Evolutionary conservation across 2,329 filamentous ascomycete genomes (phyloP).

Genomic region (Parastagonospora nodorum): DNA sequence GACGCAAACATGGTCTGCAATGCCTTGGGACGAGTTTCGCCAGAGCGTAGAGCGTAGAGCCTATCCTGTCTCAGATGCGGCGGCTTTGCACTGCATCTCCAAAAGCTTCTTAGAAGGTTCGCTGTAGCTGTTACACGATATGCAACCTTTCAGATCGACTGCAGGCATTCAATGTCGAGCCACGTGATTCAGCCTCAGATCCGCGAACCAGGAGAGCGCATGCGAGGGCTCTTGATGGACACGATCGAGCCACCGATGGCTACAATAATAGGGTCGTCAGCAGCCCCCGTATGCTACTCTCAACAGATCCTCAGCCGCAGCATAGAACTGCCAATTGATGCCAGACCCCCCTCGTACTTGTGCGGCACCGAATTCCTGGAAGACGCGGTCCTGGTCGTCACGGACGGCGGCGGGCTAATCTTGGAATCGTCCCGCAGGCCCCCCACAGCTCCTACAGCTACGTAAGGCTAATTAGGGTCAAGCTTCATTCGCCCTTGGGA

Average conservation of each 20-base stretch:
- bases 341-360: too few relatives aligned
- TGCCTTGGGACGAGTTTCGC: too few relatives aligned
- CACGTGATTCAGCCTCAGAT: constrained; percentile 14
- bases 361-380: not conserved
- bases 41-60: too few relatives aligned
- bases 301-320: too few relatives aligned
- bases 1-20: not conserved
- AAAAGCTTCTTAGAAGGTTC: too few relatives aligned
- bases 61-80: too few relatives aligned
- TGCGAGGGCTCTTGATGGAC: constrained; percentile 1
- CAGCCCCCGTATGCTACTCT: not conserved
- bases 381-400: not conserved
- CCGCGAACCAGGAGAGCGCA: not conserved
- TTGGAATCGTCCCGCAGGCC: constrained; percentile 13
- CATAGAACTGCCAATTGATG: too few relatives aligned
- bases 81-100: too few relatives aligned
- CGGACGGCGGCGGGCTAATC: constrained; percentile 8
- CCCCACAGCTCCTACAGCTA: constrained; percentile 16
- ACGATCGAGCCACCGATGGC: not conserved
- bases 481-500: constrained; percentile 27
- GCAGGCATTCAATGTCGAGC: not conserved
- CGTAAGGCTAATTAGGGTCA: constrained; percentile 19
- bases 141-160: not conserved
- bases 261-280: not conserved
- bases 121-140: too few relatives aligned